Percentiles rank a stretch among this genome's conserved stretches.
These are phyloP conservation scores for Oryza brachyantha DNA, from an alignment of 176 grass and related monocot species.

Conservation along the genomic window DNA sequence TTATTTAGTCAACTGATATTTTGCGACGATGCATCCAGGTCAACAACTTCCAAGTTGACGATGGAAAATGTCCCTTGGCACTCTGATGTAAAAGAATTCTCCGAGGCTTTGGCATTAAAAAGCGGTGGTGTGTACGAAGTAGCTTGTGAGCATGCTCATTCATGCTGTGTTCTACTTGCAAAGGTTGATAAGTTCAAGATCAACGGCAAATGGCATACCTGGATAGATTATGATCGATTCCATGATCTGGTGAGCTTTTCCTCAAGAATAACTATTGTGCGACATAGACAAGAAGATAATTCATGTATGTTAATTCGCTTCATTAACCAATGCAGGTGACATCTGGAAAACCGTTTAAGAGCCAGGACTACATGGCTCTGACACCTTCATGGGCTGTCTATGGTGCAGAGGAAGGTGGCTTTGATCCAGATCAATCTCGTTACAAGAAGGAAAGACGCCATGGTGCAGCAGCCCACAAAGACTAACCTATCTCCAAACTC, in stretches of 20 bases:
- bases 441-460: constrained; percentile 96
- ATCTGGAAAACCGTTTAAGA: constrained; percentile 73
- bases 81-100: constrained; percentile 86
- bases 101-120: constrained; percentile 78
- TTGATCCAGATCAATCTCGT: constrained; percentile 90
- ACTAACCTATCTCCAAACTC: background rate
- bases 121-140: constrained; percentile 72
- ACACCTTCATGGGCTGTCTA: constrained; percentile 94
- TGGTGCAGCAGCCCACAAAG: constrained; percentile 50
- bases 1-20: background rate
- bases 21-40: constrained; percentile 41
- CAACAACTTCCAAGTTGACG: constrained; percentile 92
- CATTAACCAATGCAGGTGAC: constrained; percentile 52
- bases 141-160: constrained; percentile 93
- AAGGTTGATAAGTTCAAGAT: constrained; percentile 89
- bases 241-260: constrained; percentile 77
- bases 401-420: constrained; percentile 81
- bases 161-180: constrained; percentile 87
- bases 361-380: constrained; percentile 67
- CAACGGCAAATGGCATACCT: constrained; percentile 83
- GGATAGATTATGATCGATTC: constrained; percentile 93
- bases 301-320: constrained; percentile 22
- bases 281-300: background rate
- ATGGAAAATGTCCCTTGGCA: constrained; percentile 99
- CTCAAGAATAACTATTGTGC: background rate